Percentiles rank a stretch among this genome's conserved stretches.
Evolutionary conservation across 2,329 filamentous ascomycete genomes (phyloP).

Genomic region (Boeremia exigua): DNA sequence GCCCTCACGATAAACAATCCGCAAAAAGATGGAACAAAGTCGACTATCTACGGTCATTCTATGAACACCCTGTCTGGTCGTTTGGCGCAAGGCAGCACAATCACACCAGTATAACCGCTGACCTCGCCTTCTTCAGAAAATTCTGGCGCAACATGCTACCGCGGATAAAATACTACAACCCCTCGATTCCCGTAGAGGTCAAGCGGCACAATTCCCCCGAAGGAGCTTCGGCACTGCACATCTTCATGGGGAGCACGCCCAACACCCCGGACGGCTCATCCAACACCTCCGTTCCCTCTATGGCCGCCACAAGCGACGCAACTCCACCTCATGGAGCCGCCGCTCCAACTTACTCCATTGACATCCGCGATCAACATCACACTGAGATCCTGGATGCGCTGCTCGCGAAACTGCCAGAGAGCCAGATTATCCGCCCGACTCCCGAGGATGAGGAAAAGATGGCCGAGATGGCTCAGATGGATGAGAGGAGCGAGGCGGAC

Average conservation of each 20-base stretch:
- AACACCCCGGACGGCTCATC: constrained; percentile 11
- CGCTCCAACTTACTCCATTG: constrained; percentile 52
- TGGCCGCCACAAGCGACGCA: constrained; percentile 21
- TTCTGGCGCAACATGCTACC: constrained; percentile 88
- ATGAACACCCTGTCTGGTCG: neutral
- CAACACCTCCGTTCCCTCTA: constrained; percentile 19
- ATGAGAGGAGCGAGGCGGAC: constrained; percentile 61
- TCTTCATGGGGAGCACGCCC: constrained; percentile 33
- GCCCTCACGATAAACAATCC: neutral
- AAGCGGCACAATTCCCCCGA: constrained; percentile 65
- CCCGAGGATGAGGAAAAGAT: constrained; percentile 66
- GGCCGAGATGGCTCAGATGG: constrained; percentile 62
- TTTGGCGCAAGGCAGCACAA: neutral
- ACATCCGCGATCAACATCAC: constrained; percentile 68
- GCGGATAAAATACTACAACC: constrained; percentile 93
- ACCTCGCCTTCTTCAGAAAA: constrained; percentile 62
- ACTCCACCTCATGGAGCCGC: constrained; percentile 37
- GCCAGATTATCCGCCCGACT: constrained; percentile 60
- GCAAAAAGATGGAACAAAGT: too few relatives aligned
- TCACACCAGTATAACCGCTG: neutral
- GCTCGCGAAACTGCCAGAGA: constrained; percentile 67
- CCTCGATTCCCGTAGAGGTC: constrained; percentile 80
- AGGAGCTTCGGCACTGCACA: constrained; percentile 40
- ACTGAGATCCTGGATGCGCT: constrained; percentile 69
- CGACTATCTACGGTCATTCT: neutral